Evolutionary conservation across 441 rosid species (phyloP).

Genomic region (Macaranga tanarius): DNA sequence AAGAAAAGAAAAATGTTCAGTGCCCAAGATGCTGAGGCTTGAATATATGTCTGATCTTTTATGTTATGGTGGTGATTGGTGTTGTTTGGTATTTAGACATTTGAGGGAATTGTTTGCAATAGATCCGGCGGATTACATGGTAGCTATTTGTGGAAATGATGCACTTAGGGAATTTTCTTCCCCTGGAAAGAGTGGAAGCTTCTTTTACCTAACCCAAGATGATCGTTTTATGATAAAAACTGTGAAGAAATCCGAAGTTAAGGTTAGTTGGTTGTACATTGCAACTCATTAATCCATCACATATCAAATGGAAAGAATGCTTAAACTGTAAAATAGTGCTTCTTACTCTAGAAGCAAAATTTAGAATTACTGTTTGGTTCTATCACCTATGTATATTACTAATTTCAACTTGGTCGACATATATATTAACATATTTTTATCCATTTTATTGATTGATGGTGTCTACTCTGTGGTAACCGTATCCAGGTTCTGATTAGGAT

Average conservation of each 20-base stretch:
- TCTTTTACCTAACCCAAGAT: constrained; percentile 89
- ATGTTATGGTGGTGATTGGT: constrained; percentile 30
- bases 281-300: constrained; percentile 8
- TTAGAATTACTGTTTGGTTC: not conserved
- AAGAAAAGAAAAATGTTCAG: not conserved
- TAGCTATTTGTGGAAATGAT: constrained; percentile 84
- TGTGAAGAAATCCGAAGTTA: constrained; percentile 93
- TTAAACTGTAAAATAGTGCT: too few species aligned
- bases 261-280: constrained; percentile 48
- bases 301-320: not conserved
- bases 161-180: constrained; percentile 88
- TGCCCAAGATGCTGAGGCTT: not conserved
- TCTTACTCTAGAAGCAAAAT: not conserved
- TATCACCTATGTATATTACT: not conserved
- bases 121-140: constrained; percentile 91
- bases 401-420: not conserved
- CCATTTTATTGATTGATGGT: not conserved
- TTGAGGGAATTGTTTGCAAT: constrained; percentile 77
- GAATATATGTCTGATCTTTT: constrained; percentile 21
- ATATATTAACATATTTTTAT: constrained; percentile 3
- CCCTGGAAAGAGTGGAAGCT: constrained; percentile 97
- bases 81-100: constrained; percentile 48
- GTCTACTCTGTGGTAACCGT: constrained; percentile 9
- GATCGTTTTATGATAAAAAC: constrained; percentile 93
- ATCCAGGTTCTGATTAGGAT: constrained; percentile 77